These are phyloP conservation scores for Claviceps maximensis DNA, from an alignment of 2,329 filamentous ascomycete species.

Conservation along the genomic window DNA sequence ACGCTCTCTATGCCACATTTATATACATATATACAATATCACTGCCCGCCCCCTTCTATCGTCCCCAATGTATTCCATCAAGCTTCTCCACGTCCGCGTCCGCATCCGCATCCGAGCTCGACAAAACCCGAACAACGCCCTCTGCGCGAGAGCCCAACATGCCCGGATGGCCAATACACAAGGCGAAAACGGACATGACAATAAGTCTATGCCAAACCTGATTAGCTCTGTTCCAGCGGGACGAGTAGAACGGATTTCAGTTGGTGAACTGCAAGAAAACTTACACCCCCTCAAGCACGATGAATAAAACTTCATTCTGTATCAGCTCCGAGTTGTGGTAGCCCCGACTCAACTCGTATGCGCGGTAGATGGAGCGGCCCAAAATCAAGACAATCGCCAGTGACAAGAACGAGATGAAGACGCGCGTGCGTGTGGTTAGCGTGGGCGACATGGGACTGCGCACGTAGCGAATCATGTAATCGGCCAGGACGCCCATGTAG, in stretches of 20 bases:
- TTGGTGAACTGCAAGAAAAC: too few relatives aligned
- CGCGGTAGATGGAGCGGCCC: conserved; percentile 47
- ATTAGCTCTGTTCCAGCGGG: too few relatives aligned
- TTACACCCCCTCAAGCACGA: conserved; percentile 38
- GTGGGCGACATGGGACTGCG: conserved; percentile 9
- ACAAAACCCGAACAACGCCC: neutral
- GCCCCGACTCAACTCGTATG: conserved; percentile 50
- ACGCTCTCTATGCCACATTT: too few relatives aligned
- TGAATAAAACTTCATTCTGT: conserved; percentile 35
- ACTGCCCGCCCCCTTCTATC: neutral
- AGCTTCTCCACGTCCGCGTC: neutral
- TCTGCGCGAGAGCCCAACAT: conserved; percentile 1
- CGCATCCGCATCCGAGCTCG: neutral
- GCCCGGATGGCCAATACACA: conserved; percentile 27
- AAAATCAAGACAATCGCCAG: conserved; percentile 46
- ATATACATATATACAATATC: neutral
- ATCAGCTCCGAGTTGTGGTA: conserved; percentile 42
- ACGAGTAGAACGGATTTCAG: too few relatives aligned
- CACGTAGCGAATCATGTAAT: conserved; percentile 32
- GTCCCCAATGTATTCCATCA: too few relatives aligned
- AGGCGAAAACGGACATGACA: conserved; percentile 20
- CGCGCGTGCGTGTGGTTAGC: conserved; percentile 13
- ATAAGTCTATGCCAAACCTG: conserved; percentile 17
- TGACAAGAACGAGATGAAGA: conserved; percentile 39
- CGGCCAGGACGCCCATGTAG: conserved; percentile 34